Percentiles rank a stretch among this genome's conserved stretches.
Conservation (phyloP, 352 stramenopile species). For the Plasmopara halstedii region DNA sequence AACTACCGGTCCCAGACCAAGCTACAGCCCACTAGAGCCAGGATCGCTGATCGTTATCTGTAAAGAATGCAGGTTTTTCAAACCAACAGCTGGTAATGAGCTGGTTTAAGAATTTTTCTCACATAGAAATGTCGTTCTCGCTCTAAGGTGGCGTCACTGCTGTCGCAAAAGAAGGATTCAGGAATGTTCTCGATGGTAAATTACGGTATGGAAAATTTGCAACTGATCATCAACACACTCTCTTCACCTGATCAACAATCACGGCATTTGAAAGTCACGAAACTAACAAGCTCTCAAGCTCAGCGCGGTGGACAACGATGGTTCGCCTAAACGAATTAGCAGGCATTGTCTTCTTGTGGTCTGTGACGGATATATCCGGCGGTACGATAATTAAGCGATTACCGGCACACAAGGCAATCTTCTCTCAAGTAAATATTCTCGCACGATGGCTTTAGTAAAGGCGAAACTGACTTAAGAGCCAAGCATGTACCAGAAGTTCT, state of each 20-base stretch:
- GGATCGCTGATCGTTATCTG: no score
- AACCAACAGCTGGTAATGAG: no score
- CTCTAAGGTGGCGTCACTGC: no score
- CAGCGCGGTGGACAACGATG: slow-evolving; percentile 39
- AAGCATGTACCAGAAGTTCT: background rate
- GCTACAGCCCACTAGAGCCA: no score
- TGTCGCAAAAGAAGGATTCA: no score
- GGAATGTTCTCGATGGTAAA: no score
- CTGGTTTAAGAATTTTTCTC: no score
- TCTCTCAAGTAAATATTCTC: slow-evolving; percentile 77
- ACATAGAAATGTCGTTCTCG: no score
- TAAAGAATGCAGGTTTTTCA: no score
- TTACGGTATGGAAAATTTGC: no score
- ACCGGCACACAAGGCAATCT: slow-evolving; percentile 60
- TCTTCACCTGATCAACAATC: slow-evolving; percentile 13
- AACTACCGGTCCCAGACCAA: no score
- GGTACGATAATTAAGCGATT: slow-evolving; percentile 25
- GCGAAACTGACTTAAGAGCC: slow-evolving; percentile 11
- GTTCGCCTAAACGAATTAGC: slow-evolving; percentile 36
- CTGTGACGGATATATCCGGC: slow-evolving; percentile 20
- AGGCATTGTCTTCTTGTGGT: slow-evolving; percentile 78
- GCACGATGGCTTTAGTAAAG: slow-evolving; percentile 72
- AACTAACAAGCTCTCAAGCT: slow-evolving; percentile 18
- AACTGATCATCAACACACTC: no score
- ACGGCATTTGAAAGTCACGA: slow-evolving; percentile 8